Evolutionary conservation across 345 rosid genomes (phyloP).

Genomic region (Corymbia maculata): DNA sequence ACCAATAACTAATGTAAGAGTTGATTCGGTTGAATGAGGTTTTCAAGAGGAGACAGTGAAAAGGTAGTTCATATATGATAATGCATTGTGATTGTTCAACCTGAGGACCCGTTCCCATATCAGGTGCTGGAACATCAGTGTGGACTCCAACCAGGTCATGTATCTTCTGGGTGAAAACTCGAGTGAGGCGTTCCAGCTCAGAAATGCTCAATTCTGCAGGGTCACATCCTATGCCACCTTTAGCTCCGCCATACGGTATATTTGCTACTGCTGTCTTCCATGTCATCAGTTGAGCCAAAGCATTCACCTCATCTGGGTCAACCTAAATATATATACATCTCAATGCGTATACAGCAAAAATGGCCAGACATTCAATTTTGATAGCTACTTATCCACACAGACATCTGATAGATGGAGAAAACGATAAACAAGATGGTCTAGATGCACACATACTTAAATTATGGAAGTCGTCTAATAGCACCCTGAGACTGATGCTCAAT

Average conservation of each 20-base stretch:
- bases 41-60: neutral
- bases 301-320: slow-evolving; percentile 96
- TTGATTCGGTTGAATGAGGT: neutral
- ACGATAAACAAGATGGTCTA: neutral
- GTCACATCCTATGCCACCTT: slow-evolving; percentile 92
- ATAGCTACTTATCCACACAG: neutral
- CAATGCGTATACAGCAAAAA: neutral
- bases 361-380: neutral
- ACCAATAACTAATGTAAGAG: neutral
- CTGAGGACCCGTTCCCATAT: slow-evolving; percentile 98
- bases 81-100: slow-evolving; percentile 10
- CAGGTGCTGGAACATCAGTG: slow-evolving; percentile 96
- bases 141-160: slow-evolving; percentile 88
- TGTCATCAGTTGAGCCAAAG: slow-evolving; percentile 94
- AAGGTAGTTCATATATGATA: neutral
- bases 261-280: slow-evolving; percentile 99
- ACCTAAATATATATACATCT: slow-evolving; percentile 32
- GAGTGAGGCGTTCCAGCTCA: slow-evolving; percentile 78
- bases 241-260: slow-evolving; percentile 94
- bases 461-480: neutral
- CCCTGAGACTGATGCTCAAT: neutral
- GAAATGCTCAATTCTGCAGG: slow-evolving; percentile 62
- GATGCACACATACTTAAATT: neutral
- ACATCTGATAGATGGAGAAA: neutral
- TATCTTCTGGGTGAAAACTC: slow-evolving; percentile 94